These are phyloP conservation scores for Paraphoma chrysanthemicola DNA, from an alignment of 2,329 filamentous ascomycete species.

Conservation along the genomic window DNA sequence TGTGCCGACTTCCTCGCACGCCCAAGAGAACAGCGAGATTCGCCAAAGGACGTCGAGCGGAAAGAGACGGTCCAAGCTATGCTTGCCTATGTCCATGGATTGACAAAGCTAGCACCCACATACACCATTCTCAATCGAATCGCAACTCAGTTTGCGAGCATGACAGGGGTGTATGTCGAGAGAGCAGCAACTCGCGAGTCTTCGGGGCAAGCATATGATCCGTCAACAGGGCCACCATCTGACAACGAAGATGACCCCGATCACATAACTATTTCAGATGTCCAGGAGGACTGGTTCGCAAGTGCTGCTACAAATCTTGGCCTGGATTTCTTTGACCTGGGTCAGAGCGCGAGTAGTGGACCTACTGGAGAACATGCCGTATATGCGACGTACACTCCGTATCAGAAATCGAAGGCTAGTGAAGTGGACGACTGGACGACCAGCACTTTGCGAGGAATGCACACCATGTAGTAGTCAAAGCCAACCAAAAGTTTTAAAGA, in stretches of 20 bases:
- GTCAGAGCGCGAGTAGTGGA: constrained; percentile 4
- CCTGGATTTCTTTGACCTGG: constrained; percentile 27
- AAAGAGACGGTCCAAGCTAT: constrained; percentile 28
- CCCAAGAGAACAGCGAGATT: constrained; percentile 22
- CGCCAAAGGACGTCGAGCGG: constrained; percentile 24
- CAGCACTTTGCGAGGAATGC: constrained; percentile 23
- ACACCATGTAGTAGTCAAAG: constrained; percentile 10
- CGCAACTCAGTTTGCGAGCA: constrained; percentile 31
- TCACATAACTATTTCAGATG: constrained; percentile 17
- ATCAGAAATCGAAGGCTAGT: constrained; percentile 7
- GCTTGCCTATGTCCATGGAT: constrained; percentile 18
- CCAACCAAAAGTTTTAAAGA: neutral
- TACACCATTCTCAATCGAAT: constrained; percentile 29
- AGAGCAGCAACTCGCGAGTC: neutral
- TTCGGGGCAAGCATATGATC: neutral
- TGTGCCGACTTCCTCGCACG: constrained; percentile 37
- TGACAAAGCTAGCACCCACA: constrained; percentile 26
- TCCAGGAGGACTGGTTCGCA: constrained; percentile 30
- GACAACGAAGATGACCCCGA: constrained; percentile 10
- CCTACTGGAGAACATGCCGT: constrained; percentile 1
- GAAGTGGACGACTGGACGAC: constrained; percentile 31
- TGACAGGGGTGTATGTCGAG: constrained; percentile 26
- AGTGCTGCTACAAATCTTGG: constrained; percentile 26
- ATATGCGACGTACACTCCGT: constrained; percentile 14
- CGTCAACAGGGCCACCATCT: constrained; percentile 4